Conservation (phyloP, 108 stramenopile species). For the Conticribra guillardii region DNA sequence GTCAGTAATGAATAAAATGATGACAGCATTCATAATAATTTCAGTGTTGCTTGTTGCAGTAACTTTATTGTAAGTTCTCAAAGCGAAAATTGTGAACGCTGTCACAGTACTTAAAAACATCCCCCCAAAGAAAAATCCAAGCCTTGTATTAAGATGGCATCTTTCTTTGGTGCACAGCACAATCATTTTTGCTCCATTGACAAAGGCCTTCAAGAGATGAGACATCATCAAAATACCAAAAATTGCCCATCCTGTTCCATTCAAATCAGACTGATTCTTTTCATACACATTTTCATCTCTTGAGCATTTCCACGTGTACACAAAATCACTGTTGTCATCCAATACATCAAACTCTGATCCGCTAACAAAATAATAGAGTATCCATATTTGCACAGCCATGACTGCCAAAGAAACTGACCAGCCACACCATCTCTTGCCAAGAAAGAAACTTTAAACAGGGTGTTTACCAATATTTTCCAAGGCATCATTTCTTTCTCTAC, state of each 20-base stretch:
- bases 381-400: constrained; percentile 5
- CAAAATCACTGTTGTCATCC: constrained; percentile 24
- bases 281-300: constrained; percentile 10
- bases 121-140: constrained; percentile 1
- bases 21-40: constrained; percentile 23
- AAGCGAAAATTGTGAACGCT: constrained; percentile 3
- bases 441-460: constrained; percentile 21
- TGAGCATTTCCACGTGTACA: constrained; percentile 27
- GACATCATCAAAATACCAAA: constrained; percentile 19
- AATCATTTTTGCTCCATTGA: constrained; percentile 16
- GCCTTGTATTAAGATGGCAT: neutral
- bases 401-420: constrained; percentile 15
- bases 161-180: neutral
- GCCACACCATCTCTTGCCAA: constrained; percentile 11
- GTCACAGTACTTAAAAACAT: constrained; percentile 7
- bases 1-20: constrained; percentile 19
- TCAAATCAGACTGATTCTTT: constrained; percentile 2
- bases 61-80: constrained; percentile 12
- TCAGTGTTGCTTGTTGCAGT: constrained; percentile 20
- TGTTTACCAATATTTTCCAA: constrained; percentile 14
- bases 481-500: constrained; percentile 3
- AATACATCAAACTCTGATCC: constrained; percentile 20
- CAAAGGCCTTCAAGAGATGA: constrained; percentile 13
- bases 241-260: constrained; percentile 11
- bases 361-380: constrained; percentile 15